These are phyloP conservation scores for Apiospora sp. DNA, from an alignment of 2,329 filamentous ascomycete species.

Conservation along the genomic window DNA sequence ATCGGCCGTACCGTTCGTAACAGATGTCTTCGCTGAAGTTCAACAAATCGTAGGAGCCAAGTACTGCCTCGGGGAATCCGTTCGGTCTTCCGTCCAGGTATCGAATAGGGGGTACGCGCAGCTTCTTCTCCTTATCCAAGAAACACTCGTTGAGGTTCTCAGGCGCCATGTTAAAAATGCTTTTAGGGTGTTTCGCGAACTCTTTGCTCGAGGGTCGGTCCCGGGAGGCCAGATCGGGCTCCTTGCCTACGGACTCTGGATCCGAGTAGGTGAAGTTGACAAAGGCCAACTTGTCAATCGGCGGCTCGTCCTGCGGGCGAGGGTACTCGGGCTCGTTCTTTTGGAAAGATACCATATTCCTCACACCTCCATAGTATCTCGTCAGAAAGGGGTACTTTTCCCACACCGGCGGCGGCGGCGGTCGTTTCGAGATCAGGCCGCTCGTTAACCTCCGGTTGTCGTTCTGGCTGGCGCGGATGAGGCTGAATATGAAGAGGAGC, in stretches of 20 bases:
- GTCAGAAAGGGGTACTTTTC: slow-evolving; percentile 85
- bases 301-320: slow-evolving; percentile 64
- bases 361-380: slow-evolving; percentile 89
- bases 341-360: slow-evolving; percentile 69
- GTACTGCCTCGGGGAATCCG: slow-evolving; percentile 83
- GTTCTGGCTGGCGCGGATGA: slow-evolving; percentile 76
- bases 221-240: slow-evolving; percentile 36
- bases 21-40: slow-evolving; percentile 85
- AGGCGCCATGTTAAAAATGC: slow-evolving; percentile 44
- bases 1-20: slow-evolving; percentile 88
- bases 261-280: slow-evolving; percentile 39
- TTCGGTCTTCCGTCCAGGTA: slow-evolving; percentile 80
- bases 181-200: slow-evolving; percentile 56
- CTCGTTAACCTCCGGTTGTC: slow-evolving; percentile 72
- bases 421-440: slow-evolving; percentile 51
- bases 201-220: slow-evolving; percentile 56
- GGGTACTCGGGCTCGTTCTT: slow-evolving; percentile 86
- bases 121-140: slow-evolving; percentile 70
- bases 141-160: slow-evolving; percentile 78
- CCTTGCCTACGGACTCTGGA: not conserved
- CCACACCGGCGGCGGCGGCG: slow-evolving; percentile 75
- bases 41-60: slow-evolving; percentile 87
- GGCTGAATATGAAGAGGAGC: slow-evolving; percentile 77
- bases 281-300: slow-evolving; percentile 50
- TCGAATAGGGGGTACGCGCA: slow-evolving; percentile 74